Base-by-base conservation (phyloP, 352 stramenopile species). In the Globisporangium nodosum region DNA sequence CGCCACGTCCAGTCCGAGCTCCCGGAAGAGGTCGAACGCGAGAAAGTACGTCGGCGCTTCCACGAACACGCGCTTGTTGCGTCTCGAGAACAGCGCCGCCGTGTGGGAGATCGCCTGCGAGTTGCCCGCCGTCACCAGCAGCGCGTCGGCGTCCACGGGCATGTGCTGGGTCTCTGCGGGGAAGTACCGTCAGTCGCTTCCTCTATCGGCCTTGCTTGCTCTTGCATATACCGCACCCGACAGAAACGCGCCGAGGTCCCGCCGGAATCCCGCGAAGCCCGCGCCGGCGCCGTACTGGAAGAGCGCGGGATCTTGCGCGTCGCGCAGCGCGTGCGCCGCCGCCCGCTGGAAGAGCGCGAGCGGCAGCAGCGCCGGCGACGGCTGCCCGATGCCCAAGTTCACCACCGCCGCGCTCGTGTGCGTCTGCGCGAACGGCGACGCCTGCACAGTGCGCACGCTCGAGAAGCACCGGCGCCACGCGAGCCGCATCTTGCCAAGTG, bases 31-130 rank as follows among this genome's bases (percentile, higher is more conserved):
- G 42, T 89, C 73, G 40, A 89, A 80, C 8, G 83, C 90, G 13
- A 98, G 67, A 58, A 97, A 98, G 68, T 98, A 98, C 5, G 90
- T 97, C 12, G 92, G 94, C 18, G 92, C 74, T 66, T 98, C 92
- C 3, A 97, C 77, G 59, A 95, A 92, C 13, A 96, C 88, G 18
- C 88, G 76, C 71, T 96, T 92, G 55, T 82, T 88, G 50, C 76
- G 78, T 52, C 80, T 72, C 16, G 85, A 75, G 24, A 92, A 85
- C 20, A 75, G 68, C 21, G 87, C 87, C 33, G 83, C 90, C 0
- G 92, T 65, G 33, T 97, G 79, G 11, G 92, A 91, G n/a, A 98
- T 80, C 15, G 85, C 90, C 65, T 97, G 89, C 3, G 87, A 96
- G 59, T 97, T 94, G 35, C 94, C 94, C 27, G 86, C 80, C 1